Percentiles rank a stretch among this genome's conserved stretches.
Evolutionary conservation across 2,329 filamentous ascomycete species (phyloP).

Genomic region (Exophiala sp.): DNA sequence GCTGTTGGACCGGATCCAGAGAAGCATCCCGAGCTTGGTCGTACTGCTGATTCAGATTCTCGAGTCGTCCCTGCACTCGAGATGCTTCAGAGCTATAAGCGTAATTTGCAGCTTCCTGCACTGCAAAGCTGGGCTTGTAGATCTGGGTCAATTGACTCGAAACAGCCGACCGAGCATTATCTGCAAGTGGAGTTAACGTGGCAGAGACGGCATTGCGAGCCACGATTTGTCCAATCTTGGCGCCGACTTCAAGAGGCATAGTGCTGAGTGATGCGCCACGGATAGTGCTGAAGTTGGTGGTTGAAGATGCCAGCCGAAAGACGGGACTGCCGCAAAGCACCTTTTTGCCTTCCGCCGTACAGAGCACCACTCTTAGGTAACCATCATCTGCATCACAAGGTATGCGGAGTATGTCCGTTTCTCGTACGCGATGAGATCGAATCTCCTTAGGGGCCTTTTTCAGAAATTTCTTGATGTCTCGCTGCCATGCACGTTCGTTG

Average conservation of each 20-base stretch:
- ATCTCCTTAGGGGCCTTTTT: conserved; percentile 51
- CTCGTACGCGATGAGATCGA: conserved; percentile 53
- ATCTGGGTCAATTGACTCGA: conserved; percentile 22
- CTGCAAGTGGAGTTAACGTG: conserved; percentile 42
- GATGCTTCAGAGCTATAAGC: conserved; percentile 32
- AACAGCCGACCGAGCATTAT: conserved; percentile 28
- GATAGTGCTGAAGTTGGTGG: conserved; percentile 57
- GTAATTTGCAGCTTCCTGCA: conserved; percentile 33
- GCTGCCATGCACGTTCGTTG: conserved; percentile 65
- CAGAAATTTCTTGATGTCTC: conserved; percentile 62
- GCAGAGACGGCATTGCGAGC: conserved; percentile 42
- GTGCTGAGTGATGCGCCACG: conserved; percentile 63
- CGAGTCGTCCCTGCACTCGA: conserved; percentile 33
- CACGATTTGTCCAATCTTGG: conserved; percentile 50
- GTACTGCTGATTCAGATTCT: conserved; percentile 38
- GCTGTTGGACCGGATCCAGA: conserved; percentile 18
- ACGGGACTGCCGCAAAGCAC: conserved; percentile 63
- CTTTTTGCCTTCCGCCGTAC: conserved; percentile 50
- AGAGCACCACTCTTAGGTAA: conserved; percentile 66
- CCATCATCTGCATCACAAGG: conserved; percentile 62
- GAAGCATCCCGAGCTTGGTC: conserved; percentile 30
- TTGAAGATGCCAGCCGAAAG: conserved; percentile 66
- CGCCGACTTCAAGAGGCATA: conserved; percentile 63
- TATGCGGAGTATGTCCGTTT: conserved; percentile 64
- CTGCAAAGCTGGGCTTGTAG: conserved; percentile 32